Evolutionary conservation across 2,329 filamentous ascomycete species (phyloP).

Genomic region (Chaetomium olivaceum): DNA sequence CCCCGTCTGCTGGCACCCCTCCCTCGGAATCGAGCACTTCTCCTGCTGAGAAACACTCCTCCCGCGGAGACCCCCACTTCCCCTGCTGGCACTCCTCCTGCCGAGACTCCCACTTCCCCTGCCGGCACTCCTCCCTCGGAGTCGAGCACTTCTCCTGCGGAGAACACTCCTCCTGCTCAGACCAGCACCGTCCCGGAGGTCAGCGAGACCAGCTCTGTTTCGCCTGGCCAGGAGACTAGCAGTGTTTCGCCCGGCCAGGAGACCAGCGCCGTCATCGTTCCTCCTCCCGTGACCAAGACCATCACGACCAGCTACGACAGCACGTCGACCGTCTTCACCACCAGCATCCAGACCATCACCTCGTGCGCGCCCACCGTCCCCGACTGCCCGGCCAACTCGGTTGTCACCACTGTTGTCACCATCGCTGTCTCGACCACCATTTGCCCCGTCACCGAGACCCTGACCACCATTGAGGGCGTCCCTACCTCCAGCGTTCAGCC

Average conservation of each 20-base stretch:
- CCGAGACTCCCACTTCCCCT: slow-evolving; percentile 9
- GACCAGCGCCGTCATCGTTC: slow-evolving; percentile 14
- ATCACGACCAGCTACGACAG: slow-evolving; percentile 43
- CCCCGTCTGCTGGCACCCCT: slow-evolving; percentile 21
- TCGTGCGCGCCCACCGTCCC: slow-evolving; percentile 54
- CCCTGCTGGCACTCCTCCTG: slow-evolving; percentile 20
- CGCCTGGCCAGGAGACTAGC: background rate
- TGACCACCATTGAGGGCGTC: slow-evolving; percentile 39
- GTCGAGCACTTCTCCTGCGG: too few species aligned
- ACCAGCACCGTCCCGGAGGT: slow-evolving; percentile 23
- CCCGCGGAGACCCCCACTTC: slow-evolving; percentile 3
- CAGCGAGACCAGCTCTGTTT: background rate
- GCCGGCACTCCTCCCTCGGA: slow-evolving; percentile 20
- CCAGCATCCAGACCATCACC: slow-evolving; percentile 46
- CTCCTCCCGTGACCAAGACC: slow-evolving; percentile 21
- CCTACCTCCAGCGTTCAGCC: slow-evolving; percentile 11
- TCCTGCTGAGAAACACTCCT: background rate
- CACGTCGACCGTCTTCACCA: slow-evolving; percentile 21
- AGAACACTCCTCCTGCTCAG: background rate
- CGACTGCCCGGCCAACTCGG: slow-evolving; percentile 34
- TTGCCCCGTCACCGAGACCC: slow-evolving; percentile 61
- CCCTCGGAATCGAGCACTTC: slow-evolving; percentile 6
- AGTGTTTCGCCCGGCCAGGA: slow-evolving; percentile 7
- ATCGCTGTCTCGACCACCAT: slow-evolving; percentile 60
- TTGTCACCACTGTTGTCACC: slow-evolving; percentile 51